These are phyloP conservation scores for Melampsora abietis-canadensis DNA, from an alignment of 1,284 basidiomycete genomes.

Conservation along the genomic window DNA sequence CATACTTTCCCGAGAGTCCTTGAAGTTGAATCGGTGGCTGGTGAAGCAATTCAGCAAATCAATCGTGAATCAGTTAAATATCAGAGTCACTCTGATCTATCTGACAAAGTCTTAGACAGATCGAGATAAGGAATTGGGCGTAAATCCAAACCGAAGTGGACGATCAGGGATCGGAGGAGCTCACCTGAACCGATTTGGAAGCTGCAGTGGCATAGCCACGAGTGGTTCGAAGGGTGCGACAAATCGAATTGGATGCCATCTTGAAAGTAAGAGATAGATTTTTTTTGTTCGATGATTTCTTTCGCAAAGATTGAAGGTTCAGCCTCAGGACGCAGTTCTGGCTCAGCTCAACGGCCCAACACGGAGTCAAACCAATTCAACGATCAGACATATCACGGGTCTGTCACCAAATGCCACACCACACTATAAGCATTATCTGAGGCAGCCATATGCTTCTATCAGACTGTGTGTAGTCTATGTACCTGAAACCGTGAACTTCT, in stretches of 20 bases:
- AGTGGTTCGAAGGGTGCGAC: conserved; percentile 34
- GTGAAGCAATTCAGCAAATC: too few species aligned
- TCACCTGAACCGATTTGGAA: conserved; percentile 12
- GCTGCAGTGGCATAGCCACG: conserved; percentile 39
- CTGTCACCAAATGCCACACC: too few species aligned
- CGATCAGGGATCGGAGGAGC: neutral
- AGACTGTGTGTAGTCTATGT: too few species aligned
- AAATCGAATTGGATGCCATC: conserved; percentile 31
- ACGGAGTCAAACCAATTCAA: too few species aligned
- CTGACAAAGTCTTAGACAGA: neutral
- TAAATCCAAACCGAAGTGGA: neutral
- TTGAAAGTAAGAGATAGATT: neutral
- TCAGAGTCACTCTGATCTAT: neutral
- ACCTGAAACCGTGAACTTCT: too few species aligned
- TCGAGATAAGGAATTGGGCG: neutral
- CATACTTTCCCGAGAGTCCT: conserved; percentile 77
- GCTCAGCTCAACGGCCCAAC: neutral
- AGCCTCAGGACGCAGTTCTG: neutral
- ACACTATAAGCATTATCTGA: too few species aligned
- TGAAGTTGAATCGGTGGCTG: conserved; percentile 45
- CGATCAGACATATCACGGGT: too few species aligned
- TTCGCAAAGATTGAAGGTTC: neutral
- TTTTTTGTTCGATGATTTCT: neutral
- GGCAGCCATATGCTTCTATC: too few species aligned
- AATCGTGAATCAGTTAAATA: too few species aligned